These are phyloP conservation scores for Haplosporangium sp. DNA, from an alignment of 371 early-diverging fungal genomes.

Conservation along the genomic window DNA sequence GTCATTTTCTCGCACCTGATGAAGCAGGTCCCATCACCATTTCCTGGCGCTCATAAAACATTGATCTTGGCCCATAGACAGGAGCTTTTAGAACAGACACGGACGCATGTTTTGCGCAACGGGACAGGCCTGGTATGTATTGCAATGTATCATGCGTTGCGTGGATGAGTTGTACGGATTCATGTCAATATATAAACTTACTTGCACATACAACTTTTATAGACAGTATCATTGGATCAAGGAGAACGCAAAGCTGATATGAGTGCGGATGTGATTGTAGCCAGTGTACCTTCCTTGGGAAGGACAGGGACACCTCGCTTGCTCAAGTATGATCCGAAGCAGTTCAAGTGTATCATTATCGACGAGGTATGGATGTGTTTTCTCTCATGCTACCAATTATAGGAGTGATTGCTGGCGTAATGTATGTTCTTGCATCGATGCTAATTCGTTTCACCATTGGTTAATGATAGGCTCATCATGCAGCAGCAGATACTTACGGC, in stretches of 20 bases:
- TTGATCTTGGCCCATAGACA: constrained; percentile 89
- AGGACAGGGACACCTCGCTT: constrained; percentile 63
- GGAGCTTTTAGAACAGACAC: constrained; percentile 88
- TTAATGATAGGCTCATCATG: constrained; percentile 84
- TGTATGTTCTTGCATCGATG: background rate
- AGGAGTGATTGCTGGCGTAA: too few relatives aligned
- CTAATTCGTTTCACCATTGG: background rate
- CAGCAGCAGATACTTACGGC: constrained; percentile 79
- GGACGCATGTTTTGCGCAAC: constrained; percentile 67
- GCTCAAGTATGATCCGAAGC: constrained; percentile 71
- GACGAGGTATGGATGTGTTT: constrained; percentile 69
- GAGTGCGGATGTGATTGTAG: constrained; percentile 78
- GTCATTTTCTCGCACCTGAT: constrained; percentile 88
- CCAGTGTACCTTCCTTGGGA: constrained; percentile 83
- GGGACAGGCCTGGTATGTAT: constrained; percentile 64
- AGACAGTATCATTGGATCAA: constrained; percentile 76
- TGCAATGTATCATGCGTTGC: too few relatives aligned
- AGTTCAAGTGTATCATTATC: constrained; percentile 90
- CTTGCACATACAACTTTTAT: background rate
- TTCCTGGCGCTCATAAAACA: constrained; percentile 74
- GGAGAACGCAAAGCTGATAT: constrained; percentile 67
- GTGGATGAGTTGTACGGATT: background rate
- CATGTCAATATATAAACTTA: background rate
- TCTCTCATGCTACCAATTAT: background rate
- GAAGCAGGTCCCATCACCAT: constrained; percentile 70